Evolutionary conservation across 2,329 filamentous ascomycete genomes (phyloP).

Genomic region (Plectosphaerella cucumerina): DNA sequence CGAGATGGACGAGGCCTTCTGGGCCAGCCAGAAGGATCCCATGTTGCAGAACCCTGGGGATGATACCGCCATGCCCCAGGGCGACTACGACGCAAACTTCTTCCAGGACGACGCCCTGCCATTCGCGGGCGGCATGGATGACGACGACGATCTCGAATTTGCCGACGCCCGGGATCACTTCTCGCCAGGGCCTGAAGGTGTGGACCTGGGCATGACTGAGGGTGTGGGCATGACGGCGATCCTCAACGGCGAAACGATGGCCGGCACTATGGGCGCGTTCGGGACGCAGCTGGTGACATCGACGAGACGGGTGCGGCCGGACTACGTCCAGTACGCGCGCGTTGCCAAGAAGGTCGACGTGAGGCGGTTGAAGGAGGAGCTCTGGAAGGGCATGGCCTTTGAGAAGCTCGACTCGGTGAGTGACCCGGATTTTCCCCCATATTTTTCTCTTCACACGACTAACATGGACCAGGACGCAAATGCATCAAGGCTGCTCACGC

Average conservation of each 20-base stretch:
- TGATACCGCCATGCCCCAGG: slow-evolving; percentile 55
- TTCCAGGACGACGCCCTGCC: slow-evolving; percentile 85
- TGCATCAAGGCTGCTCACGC: slow-evolving; percentile 14
- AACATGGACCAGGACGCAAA: slow-evolving; percentile 6
- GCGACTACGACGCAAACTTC: slow-evolving; percentile 95
- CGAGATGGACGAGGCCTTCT: slow-evolving; percentile 94
- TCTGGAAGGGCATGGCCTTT: slow-evolving; percentile 64
- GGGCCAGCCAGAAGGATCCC: slow-evolving; percentile 69
- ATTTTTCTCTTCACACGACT: neutral
- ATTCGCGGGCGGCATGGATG: slow-evolving; percentile 54
- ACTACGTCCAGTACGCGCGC: slow-evolving; percentile 67
- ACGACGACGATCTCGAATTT: slow-evolving; percentile 66
- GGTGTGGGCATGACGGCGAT: slow-evolving; percentile 44
- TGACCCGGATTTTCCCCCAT: neutral
- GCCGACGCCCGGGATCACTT: slow-evolving; percentile 78
- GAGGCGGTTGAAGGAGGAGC: slow-evolving; percentile 62
- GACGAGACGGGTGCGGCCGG: slow-evolving; percentile 57
- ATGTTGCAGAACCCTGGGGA: slow-evolving; percentile 35
- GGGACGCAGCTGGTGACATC: slow-evolving; percentile 66
- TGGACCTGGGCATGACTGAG: slow-evolving; percentile 39
- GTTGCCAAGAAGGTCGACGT: slow-evolving; percentile 71
- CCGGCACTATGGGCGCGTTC: slow-evolving; percentile 46
- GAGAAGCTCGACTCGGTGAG: slow-evolving; percentile 43
- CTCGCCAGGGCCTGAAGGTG: slow-evolving; percentile 56
- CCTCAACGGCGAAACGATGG: slow-evolving; percentile 46